Evolutionary conservation across 441 rosid species (phyloP).

Genomic region (Corymbia citriodora): DNA sequence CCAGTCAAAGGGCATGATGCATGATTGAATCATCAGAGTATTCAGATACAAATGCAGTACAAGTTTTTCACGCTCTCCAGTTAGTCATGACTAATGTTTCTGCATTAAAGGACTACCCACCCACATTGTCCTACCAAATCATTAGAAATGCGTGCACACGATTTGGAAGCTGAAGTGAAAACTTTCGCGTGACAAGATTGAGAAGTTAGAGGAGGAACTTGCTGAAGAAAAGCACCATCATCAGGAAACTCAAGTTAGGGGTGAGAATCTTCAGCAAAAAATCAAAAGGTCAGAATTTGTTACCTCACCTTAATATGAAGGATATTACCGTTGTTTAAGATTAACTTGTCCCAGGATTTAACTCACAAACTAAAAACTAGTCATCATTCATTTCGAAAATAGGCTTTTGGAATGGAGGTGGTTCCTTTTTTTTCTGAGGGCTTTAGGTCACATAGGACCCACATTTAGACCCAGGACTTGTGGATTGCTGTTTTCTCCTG

Average conservation of each 20-base stretch:
- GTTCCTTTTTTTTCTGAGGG: not conserved
- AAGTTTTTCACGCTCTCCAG: not conserved
- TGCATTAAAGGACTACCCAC: not conserved
- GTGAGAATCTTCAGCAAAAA: slow-evolving; percentile 36
- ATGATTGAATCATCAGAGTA: not conserved
- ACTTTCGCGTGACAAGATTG: slow-evolving; percentile 21
- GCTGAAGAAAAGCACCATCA: slow-evolving; percentile 28
- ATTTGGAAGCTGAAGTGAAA: slow-evolving; percentile 33
- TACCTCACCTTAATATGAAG: not conserved
- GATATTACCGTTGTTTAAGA: not conserved
- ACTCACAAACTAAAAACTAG: not conserved
- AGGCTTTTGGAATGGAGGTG: not conserved
- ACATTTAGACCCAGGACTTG: too few species aligned
- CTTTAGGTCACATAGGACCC: not conserved
- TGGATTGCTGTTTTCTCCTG: not conserved
- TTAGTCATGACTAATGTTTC: not conserved
- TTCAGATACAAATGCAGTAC: not conserved
- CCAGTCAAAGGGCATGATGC: not conserved
- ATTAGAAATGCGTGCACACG: slow-evolving; percentile 26
- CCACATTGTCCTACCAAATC: slow-evolving; percentile 18
- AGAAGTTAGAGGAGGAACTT: slow-evolving; percentile 27
- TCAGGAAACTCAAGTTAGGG: slow-evolving; percentile 29
- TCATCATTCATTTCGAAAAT: not conserved
- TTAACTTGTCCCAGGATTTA: not conserved
- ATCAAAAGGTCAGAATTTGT: slow-evolving; percentile 28